Evolutionary conservation across 306 rosid species (phyloP).

Genomic region (Argentina anserina): DNA sequence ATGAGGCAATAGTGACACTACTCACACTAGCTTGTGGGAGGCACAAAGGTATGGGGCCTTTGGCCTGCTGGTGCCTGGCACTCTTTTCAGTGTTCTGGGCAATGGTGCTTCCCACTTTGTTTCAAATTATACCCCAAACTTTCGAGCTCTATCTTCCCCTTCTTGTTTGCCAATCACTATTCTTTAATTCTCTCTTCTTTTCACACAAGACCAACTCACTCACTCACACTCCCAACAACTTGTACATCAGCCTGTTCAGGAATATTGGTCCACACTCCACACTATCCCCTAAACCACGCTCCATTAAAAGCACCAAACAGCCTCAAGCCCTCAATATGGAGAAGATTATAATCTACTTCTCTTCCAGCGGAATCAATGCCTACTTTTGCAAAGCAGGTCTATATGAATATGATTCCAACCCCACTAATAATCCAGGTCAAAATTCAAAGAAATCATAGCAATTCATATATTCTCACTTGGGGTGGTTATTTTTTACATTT

Average conservation of each 20-base stretch:
- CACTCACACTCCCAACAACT: slow-evolving; percentile 61
- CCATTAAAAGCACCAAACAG: slow-evolving; percentile 18
- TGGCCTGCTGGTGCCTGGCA: slow-evolving; percentile 12
- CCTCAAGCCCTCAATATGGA: slow-evolving; percentile 21
- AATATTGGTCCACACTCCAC: slow-evolving; percentile 56
- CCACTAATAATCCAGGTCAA: slow-evolving; percentile 17
- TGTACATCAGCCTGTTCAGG: slow-evolving; percentile 34
- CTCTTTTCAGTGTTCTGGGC: slow-evolving; percentile 46
- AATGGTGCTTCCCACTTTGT: slow-evolving; percentile 60
- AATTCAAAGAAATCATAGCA: not conserved
- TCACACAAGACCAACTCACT: slow-evolving; percentile 39
- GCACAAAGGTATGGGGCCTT: slow-evolving; percentile 72
- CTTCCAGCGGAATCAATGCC: slow-evolving; percentile 23
- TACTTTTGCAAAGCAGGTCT: slow-evolving; percentile 36
- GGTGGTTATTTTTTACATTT: not conserved
- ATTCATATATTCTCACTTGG: not conserved
- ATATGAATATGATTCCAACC: slow-evolving; percentile 29
- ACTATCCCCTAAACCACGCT: slow-evolving; percentile 13
- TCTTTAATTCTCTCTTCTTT: slow-evolving; percentile 67
- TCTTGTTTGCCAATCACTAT: slow-evolving; percentile 16
- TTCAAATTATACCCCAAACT: slow-evolving; percentile 20
- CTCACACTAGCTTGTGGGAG: slow-evolving; percentile 26
- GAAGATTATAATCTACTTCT: slow-evolving; percentile 6
- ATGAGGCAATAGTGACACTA: slow-evolving; percentile 12
- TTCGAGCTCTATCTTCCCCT: not conserved